These are phyloP conservation scores for Tolypocladium album DNA, from an alignment of 2,329 filamentous ascomycete genomes.

Conservation along the genomic window DNA sequence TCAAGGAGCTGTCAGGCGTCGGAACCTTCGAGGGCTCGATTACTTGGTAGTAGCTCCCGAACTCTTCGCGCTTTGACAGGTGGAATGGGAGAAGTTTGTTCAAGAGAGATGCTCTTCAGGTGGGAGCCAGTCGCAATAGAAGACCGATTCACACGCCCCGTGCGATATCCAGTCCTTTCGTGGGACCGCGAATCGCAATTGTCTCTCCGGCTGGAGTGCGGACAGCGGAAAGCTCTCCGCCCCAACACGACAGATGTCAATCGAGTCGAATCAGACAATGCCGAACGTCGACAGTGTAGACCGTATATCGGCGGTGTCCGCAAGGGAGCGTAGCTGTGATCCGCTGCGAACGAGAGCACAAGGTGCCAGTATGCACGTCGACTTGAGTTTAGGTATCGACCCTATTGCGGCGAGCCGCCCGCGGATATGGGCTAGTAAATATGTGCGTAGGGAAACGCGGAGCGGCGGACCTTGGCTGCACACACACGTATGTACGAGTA, in stretches of 20 bases:
- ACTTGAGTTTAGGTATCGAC: background rate
- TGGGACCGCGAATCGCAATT: background rate
- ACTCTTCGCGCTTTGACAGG: background rate
- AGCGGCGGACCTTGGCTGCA: conserved; percentile 1
- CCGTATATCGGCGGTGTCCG: background rate
- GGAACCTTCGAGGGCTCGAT: background rate
- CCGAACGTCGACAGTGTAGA: background rate
- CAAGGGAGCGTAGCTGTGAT: background rate
- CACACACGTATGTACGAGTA: conserved; percentile 2
- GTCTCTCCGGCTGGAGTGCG: background rate
- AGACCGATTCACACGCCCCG: background rate
- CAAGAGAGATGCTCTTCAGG: background rate
- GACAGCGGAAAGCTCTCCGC: background rate
- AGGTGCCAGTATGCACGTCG: background rate
- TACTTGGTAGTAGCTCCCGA: background rate
- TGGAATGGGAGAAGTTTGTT: background rate
- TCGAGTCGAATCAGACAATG: background rate
- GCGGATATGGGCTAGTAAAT: conserved; percentile 2
- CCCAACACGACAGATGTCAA: background rate
- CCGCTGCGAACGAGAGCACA: background rate
- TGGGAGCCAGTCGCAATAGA: background rate
- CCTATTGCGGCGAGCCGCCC: background rate
- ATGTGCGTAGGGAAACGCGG: background rate
- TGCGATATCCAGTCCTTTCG: background rate
- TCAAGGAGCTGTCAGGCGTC: background rate